phyloP scores from a whole-genome alignment of 192 early-diverging fungal species.

The Podila verticillata region DNA sequence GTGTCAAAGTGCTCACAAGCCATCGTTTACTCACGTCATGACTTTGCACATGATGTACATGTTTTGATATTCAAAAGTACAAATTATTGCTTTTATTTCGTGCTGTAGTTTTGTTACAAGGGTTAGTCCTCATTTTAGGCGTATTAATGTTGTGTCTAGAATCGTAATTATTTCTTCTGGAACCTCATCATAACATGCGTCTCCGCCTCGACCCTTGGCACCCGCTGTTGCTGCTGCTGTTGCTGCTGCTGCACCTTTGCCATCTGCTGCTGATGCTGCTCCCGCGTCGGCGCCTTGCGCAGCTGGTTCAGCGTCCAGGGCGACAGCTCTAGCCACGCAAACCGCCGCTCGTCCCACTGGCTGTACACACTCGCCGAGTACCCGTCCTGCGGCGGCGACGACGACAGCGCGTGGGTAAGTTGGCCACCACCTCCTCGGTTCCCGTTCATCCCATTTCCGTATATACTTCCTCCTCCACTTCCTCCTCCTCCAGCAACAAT shows the following conservation, averaged over 20 bases:
- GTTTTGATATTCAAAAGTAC: too few species aligned
- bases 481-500: not conserved
- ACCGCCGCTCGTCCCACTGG: slow-evolving; percentile 2
- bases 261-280: not conserved
- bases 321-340: slow-evolving; percentile 21
- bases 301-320: slow-evolving; percentile 8
- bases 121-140: not conserved
- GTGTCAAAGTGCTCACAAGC: too few species aligned
- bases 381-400: not conserved
- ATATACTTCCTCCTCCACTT: not conserved
- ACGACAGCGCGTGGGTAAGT: not conserved
- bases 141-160: not conserved
- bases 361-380: not conserved
- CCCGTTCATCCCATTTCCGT: not conserved
- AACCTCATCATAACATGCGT: slow-evolving; percentile 26
- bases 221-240: slow-evolving; percentile 15
- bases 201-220: not conserved
- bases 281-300: slow-evolving; percentile 6
- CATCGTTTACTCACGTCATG: too few species aligned
- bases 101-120: not conserved
- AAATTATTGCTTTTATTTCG: too few species aligned
- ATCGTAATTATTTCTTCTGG: slow-evolving; percentile 8
- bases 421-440: not conserved
- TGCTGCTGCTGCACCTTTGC: slow-evolving; percentile 9
- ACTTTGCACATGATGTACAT: too few species aligned